Conservation (phyloP, 148 eudicot genomes). For the Mesembryanthemum crystallinum region DNA sequence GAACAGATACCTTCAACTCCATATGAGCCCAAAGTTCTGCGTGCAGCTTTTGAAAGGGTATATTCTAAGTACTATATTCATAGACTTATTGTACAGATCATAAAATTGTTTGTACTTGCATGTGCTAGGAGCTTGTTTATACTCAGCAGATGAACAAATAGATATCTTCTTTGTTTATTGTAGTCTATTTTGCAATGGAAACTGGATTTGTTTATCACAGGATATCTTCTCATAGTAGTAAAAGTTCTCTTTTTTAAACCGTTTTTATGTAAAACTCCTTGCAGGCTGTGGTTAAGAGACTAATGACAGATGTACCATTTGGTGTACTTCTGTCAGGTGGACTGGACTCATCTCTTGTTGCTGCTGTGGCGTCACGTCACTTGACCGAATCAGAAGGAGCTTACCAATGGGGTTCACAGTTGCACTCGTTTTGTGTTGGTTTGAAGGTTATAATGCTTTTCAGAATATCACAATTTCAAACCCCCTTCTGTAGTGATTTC, state of each 20-base stretch:
- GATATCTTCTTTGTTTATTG: background rate
- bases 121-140: background rate
- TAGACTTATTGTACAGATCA: background rate
- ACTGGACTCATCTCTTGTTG: conserved; percentile 93
- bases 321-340: conserved; percentile 97
- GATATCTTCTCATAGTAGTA: background rate
- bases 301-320: conserved; percentile 96
- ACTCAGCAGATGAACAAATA: background rate
- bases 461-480: conserved; percentile 1
- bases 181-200: background rate
- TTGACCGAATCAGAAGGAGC: conserved; percentile 64
- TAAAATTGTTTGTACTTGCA: background rate
- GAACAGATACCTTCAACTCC: conserved; percentile 68
- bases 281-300: conserved; percentile 86
- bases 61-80: conserved; percentile 1
- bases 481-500: background rate
- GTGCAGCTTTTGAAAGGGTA: conserved; percentile 86
- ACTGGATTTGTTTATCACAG: background rate
- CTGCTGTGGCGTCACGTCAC: conserved; percentile 87
- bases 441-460: conserved; percentile 56
- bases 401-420: conserved; percentile 83
- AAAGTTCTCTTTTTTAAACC: background rate
- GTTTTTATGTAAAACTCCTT: conserved; percentile 15
- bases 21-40: conserved; percentile 66
- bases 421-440: conserved; percentile 89